phyloP scores from a whole-genome alignment of 441 rosid genomes.

The Hura crepitans region DNA sequence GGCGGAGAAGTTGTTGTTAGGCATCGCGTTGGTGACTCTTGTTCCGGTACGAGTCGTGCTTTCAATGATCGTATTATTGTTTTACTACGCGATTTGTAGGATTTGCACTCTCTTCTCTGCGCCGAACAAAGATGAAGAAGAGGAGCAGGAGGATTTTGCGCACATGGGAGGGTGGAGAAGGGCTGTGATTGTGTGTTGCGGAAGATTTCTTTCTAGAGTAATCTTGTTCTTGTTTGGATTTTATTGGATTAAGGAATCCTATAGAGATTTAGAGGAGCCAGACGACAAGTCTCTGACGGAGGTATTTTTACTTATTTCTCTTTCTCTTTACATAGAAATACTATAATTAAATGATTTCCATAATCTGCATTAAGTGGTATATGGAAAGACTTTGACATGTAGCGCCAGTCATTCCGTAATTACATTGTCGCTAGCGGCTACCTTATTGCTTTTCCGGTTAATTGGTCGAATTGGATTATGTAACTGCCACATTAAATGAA shows the following conservation, averaged over 20 bases:
- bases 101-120: conserved; percentile 65
- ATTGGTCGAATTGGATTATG: too few relatives aligned
- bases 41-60: conserved; percentile 64
- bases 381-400: background rate
- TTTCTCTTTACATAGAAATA: background rate
- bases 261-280: conserved; percentile 27
- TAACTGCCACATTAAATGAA: too few relatives aligned
- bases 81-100: conserved; percentile 74
- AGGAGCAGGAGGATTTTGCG: conserved; percentile 88
- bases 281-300: conserved; percentile 28
- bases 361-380: background rate
- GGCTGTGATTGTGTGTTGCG: conserved; percentile 52
- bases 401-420: background rate
- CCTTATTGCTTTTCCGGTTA: too few relatives aligned
- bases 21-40: conserved; percentile 56
- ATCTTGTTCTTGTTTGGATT: conserved; percentile 80
- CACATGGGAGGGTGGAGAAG: conserved; percentile 95
- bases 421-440: background rate
- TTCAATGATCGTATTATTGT: conserved; percentile 44
- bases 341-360: background rate
- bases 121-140: conserved; percentile 62
- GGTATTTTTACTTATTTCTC: conserved; percentile 23
- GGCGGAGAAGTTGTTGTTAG: conserved; percentile 57
- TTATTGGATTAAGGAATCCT: conserved; percentile 71
- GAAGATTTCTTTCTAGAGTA: conserved; percentile 61